Conservation (phyloP, 1,139 yeast genomes). For the Pichia sp. region DNA sequence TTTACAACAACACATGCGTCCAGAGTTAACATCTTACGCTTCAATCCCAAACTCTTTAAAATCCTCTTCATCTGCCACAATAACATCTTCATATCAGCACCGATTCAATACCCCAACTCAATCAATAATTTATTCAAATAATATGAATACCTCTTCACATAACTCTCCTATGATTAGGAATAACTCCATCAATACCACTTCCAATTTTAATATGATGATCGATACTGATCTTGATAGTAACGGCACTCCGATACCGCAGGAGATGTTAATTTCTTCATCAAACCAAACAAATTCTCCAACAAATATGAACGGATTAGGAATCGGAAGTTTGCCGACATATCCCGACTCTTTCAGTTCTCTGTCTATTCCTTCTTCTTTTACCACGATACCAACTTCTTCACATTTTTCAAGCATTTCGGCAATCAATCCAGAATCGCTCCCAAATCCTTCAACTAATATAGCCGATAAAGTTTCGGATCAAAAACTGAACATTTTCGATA, state of each 20-base stretch:
- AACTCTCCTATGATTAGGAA: constrained; percentile 1
- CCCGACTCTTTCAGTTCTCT: constrained; percentile 13
- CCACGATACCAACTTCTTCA: not conserved
- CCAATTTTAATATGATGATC: not conserved
- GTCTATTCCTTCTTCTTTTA: constrained; percentile 15
- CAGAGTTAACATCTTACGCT: not conserved
- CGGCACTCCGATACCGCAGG: constrained; percentile 10
- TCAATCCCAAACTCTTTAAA: not conserved
- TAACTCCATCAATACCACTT: not conserved
- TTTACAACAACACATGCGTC: not conserved
- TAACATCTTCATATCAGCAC: not conserved
- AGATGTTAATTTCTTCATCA: constrained; percentile 12
- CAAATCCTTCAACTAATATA: not conserved
- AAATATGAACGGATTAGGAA: constrained; percentile 8
- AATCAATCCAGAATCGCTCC: not conserved
- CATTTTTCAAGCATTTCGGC: not conserved
- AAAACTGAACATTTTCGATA: too few species aligned
- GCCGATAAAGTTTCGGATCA: too few species aligned
- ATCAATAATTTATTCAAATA: too few species aligned
- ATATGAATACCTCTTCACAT: too few species aligned
- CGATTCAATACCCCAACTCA: not conserved
- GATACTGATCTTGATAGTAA: not conserved
- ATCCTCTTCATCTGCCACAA: not conserved
- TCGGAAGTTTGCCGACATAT: constrained; percentile 15
- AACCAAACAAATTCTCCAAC: constrained; percentile 11